Percentiles rank a stretch among this genome's conserved stretches.
phyloP scores from a whole-genome alignment of 2,329 filamentous ascomycete genomes.

The Helminthosporium solani region DNA sequence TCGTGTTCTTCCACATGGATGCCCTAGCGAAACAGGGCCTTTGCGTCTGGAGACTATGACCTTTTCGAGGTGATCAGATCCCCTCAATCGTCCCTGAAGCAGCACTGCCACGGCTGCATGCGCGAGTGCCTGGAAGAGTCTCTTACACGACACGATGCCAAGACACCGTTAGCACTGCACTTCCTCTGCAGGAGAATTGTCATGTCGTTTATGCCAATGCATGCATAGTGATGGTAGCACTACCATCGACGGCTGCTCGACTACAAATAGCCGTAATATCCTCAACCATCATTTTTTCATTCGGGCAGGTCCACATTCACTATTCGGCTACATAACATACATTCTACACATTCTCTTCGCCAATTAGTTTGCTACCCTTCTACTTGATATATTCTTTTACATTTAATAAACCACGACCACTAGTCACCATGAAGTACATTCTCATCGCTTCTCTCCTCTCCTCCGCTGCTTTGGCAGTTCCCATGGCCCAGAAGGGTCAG shows the following conservation, averaged over 20 bases:
- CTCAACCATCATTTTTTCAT: slow-evolving; percentile 14
- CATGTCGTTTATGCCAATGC: slow-evolving; percentile 5
- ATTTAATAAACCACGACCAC: slow-evolving; percentile 18
- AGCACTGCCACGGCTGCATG: slow-evolving; percentile 14
- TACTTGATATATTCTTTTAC: slow-evolving; percentile 12
- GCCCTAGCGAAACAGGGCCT: slow-evolving; percentile 12
- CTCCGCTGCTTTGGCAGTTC: slow-evolving; percentile 35
- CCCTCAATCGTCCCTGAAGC: slow-evolving; percentile 11
- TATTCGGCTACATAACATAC: slow-evolving; percentile 26
- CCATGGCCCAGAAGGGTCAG: slow-evolving; percentile 25
- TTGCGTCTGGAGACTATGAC: slow-evolving; percentile 11
- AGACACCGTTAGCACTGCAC: slow-evolving; percentile 11
- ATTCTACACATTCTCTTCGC: slow-evolving; percentile 17
- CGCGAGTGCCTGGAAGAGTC: slow-evolving; percentile 17
- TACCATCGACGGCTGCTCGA: background rate
- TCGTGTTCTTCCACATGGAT: slow-evolving; percentile 7
- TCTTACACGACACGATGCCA: slow-evolving; percentile 21
- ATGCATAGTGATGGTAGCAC: slow-evolving; percentile 7
- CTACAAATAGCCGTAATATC: slow-evolving; percentile 26
- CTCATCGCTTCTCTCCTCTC: slow-evolving; percentile 36
- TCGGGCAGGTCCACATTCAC: slow-evolving; percentile 34
- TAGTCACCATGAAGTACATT: slow-evolving; percentile 39
- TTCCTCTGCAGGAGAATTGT: slow-evolving; percentile 11
- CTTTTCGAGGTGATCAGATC: background rate
- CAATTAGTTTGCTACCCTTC: no score